phyloP scores from a whole-genome alignment of 2,329 filamentous ascomycete genomes.

The Tolypocladium nubicola region DNA sequence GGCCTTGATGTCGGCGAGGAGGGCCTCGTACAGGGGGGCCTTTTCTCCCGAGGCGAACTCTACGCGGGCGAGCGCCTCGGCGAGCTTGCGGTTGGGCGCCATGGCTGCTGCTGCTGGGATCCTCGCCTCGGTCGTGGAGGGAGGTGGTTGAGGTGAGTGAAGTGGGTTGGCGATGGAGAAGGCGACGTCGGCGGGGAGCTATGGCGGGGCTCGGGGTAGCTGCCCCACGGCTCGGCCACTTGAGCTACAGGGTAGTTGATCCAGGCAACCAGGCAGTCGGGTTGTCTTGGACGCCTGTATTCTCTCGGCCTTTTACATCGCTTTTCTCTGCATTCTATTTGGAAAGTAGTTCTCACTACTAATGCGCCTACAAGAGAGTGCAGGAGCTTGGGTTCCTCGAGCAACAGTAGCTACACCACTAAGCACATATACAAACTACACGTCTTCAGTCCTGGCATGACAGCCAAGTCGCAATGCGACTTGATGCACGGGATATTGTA shows the following conservation, averaged over 20 bases:
- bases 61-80: slow-evolving; percentile 30
- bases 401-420: no score
- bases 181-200: background rate
- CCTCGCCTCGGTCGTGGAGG: background rate
- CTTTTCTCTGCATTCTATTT: no score
- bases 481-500: background rate
- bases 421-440: no score
- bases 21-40: slow-evolving; percentile 32
- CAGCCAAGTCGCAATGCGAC: no score
- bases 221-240: background rate
- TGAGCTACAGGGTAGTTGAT: background rate
- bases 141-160: background rate
- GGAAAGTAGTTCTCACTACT: no score
- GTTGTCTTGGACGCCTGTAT: no score
- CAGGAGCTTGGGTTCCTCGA: no score
- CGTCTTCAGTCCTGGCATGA: no score
- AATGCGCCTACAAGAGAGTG: no score
- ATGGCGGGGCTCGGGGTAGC: background rate
- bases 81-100: slow-evolving; percentile 29
- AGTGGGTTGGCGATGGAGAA: background rate
- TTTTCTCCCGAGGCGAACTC: slow-evolving; percentile 28
- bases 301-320: no score
- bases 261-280: no score
- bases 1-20: slow-evolving; percentile 32
- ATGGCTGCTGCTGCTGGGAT: slow-evolving; percentile 13